Percentiles rank a stretch among this genome's conserved stretches.
These are phyloP conservation scores for Turritis glabra DNA, from an alignment of 345 rosid species.

Conservation along the genomic window DNA sequence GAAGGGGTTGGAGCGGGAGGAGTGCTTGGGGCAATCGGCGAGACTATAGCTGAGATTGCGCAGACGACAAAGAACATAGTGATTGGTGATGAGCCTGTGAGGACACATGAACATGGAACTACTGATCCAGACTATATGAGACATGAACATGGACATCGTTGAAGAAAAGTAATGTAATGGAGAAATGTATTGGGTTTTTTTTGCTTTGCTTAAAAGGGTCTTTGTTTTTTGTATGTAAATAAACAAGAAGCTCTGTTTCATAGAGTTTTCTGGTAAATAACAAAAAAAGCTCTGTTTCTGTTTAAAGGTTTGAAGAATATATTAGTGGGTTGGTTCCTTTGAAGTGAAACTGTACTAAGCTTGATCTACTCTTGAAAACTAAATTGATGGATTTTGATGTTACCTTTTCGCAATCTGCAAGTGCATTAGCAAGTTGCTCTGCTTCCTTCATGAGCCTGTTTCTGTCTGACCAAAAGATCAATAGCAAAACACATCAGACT, in stretches of 20 bases:
- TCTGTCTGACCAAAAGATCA: too few relatives aligned
- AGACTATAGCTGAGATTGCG: conserved; percentile 73
- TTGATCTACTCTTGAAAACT: not conserved
- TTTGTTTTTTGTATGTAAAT: conserved; percentile 9
- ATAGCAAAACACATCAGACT: too few relatives aligned
- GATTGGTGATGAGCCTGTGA: conserved; percentile 41
- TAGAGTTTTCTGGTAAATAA: conserved; percentile 2
- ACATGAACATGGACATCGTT: conserved; percentile 29
- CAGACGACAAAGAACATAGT: conserved; percentile 56
- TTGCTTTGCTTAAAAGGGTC: not conserved
- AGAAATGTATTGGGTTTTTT: not conserved
- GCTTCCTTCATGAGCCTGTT: too few relatives aligned
- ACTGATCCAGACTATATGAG: conserved; percentile 20
- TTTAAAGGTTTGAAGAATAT: not conserved
- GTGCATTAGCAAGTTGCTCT: not conserved
- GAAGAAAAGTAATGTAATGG: not conserved
- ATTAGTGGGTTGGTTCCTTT: not conserved
- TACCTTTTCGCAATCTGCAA: not conserved
- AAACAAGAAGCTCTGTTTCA: conserved; percentile 27
- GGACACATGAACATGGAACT: conserved; percentile 14
- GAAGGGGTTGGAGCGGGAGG: conserved; percentile 40
- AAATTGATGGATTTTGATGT: not conserved
- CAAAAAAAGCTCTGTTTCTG: conserved; percentile 12
- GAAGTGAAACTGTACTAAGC: not conserved
- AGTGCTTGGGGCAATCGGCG: conserved; percentile 65